Conservation (phyloP, 306 rosid genomes). For the Sechiopsis laciniata region DNA sequence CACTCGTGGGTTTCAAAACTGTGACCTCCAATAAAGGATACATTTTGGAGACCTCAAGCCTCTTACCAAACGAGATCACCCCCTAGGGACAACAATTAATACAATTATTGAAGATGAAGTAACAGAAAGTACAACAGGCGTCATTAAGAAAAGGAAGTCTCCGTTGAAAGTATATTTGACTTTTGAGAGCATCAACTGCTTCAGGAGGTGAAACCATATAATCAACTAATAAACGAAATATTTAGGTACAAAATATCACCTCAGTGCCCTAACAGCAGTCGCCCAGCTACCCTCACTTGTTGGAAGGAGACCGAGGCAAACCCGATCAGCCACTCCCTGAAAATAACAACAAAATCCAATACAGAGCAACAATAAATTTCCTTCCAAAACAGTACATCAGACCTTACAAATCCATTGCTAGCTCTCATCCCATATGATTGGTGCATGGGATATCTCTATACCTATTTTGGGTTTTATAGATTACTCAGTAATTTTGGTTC, state of each 20-base stretch:
- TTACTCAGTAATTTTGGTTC: background rate
- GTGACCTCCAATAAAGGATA: too few species aligned
- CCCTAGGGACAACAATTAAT: constrained; percentile 1
- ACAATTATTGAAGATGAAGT: background rate
- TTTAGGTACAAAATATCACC: constrained; percentile 38
- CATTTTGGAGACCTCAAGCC: too few species aligned
- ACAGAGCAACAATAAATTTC: background rate
- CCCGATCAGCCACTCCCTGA: constrained; percentile 85
- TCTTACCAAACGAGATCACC: too few species aligned
- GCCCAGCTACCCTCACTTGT: constrained; percentile 83
- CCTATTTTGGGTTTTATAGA: background rate
- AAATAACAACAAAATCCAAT: constrained; percentile 11
- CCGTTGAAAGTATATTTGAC: background rate
- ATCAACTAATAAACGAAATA: constrained; percentile 1
- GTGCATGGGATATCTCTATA: background rate
- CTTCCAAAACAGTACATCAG: background rate
- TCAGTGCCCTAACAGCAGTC: constrained; percentile 76
- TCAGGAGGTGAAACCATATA: background rate
- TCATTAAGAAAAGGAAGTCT: background rate
- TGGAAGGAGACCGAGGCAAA: constrained; percentile 91
- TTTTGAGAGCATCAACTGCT: background rate
- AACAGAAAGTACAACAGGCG: background rate
- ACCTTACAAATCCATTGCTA: background rate
- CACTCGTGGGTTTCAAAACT: too few species aligned
- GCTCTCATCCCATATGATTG: background rate